Percentiles rank a stretch among this genome's conserved stretches.
phyloP scores from a whole-genome alignment of 495 filamentous ascomycete genomes.

The Trichoderma parareesei region DNA sequence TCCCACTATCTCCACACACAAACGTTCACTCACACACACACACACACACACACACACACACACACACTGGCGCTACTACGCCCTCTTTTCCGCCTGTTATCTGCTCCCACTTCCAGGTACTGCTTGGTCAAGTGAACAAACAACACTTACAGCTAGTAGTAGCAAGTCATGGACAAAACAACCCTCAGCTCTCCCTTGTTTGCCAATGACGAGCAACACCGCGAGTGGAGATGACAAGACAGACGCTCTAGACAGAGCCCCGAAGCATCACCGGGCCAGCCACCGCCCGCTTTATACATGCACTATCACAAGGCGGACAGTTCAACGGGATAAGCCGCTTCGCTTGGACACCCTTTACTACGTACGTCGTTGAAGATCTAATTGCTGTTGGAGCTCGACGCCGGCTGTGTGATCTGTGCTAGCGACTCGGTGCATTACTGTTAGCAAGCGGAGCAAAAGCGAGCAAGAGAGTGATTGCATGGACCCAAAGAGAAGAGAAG shows the following conservation, averaged over 20 bases:
- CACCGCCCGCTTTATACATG: constrained; percentile 5
- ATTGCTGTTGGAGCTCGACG: background rate
- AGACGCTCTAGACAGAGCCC: no score
- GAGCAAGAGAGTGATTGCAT: background rate
- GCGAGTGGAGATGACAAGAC: no score
- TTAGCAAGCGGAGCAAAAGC: background rate
- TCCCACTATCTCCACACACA: background rate
- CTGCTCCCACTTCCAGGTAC: no score
- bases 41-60: no score
- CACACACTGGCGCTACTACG: no score
- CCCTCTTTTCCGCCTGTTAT: no score
- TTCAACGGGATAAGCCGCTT: background rate
- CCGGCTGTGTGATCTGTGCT: background rate
- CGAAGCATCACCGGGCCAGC: background rate
- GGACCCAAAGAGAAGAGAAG: background rate
- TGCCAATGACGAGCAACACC: no score
- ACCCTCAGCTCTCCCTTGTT: background rate
- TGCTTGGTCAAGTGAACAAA: no score
- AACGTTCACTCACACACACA: background rate
- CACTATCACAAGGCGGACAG: background rate
- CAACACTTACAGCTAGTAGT: no score
- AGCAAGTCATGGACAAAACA: background rate
- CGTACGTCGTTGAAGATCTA: background rate
- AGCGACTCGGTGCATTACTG: background rate
- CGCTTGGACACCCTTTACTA: background rate